Conservation (phyloP, 1,284 basidiomycete species). For the Coniferiporia weirii region DNA sequence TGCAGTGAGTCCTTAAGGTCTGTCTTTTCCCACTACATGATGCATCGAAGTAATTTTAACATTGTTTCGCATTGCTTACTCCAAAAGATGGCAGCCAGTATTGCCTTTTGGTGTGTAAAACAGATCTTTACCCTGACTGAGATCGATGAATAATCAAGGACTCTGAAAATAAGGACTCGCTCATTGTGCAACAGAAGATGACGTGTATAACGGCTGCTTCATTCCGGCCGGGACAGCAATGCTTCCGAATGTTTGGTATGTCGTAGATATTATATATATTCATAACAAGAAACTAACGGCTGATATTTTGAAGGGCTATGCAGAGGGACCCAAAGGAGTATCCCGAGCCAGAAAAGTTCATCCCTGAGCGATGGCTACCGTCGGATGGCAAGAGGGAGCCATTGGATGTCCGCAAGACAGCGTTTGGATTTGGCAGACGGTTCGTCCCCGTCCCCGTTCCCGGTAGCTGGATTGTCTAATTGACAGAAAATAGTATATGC, state of each 20-base stretch:
- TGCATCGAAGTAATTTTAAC: no score
- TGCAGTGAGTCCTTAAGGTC: slow-evolving; percentile 15
- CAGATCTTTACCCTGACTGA: background rate
- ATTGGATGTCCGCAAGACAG: background rate
- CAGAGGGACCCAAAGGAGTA: slow-evolving; percentile 23
- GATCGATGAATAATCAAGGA: background rate
- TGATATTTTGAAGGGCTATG: slow-evolving; percentile 21
- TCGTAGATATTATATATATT: background rate
- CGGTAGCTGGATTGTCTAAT: no score
- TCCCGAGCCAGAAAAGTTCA: slow-evolving; percentile 24
- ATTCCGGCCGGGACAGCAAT: slow-evolving; percentile 19
- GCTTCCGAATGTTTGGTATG: slow-evolving; percentile 19
- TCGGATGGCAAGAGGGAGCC: background rate
- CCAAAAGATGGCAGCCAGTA: slow-evolving; percentile 18
- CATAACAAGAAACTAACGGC: background rate
- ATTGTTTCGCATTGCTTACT: background rate
- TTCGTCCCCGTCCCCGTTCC: no score
- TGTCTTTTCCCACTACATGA: no score
- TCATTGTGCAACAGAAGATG: slow-evolving; percentile 18
- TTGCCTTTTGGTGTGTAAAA: slow-evolving; percentile 8
- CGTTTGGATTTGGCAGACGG: no score
- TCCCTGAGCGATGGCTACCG: slow-evolving; percentile 23
- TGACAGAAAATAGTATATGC: no score
- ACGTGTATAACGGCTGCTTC: slow-evolving; percentile 19
- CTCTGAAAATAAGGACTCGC: slow-evolving; percentile 6